Conservation (phyloP, 176 grass and related monocot genomes). For the Musa acuminata region DNA sequence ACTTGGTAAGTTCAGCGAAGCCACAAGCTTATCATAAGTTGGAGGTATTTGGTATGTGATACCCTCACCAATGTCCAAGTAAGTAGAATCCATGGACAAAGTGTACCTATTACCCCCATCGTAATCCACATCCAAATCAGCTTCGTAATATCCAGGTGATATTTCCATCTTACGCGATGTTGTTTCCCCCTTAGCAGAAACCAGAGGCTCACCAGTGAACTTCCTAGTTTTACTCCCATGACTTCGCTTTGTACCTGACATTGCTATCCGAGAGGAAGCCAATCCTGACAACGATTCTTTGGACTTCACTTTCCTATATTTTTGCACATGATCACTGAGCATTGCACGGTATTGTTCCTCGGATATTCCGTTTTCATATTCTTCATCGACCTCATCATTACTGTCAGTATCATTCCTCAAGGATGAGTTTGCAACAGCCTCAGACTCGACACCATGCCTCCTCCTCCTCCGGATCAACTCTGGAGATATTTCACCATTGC, state of each 20-base stretch:
- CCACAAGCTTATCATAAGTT: constrained; percentile 81
- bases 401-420: constrained; percentile 23
- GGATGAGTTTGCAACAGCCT: constrained; percentile 1
- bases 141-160: constrained; percentile 33
- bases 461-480: constrained; percentile 37
- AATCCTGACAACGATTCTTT: constrained; percentile 46
- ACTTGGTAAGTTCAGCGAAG: constrained; percentile 63
- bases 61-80: constrained; percentile 86
- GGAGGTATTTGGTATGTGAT: constrained; percentile 68
- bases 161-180: constrained; percentile 26
- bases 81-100: constrained; percentile 58
- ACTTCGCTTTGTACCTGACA: constrained; percentile 31
- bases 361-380: constrained; percentile 50
- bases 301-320: constrained; percentile 46
- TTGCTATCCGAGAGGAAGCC: constrained; percentile 29
- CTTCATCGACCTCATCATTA: constrained; percentile 48
- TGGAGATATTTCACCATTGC: constrained; percentile 61
- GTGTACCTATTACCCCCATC: constrained; percentile 57
- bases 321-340: constrained; percentile 82
- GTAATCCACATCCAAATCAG: constrained; percentile 35
- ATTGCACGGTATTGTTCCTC: constrained; percentile 90
- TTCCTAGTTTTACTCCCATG: constrained; percentile 32
- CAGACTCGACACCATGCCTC: constrained; percentile 28
- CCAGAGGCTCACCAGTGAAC: constrained; percentile 27
- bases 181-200: constrained; percentile 22